Percentiles rank a stretch among this genome's conserved stretches.
phyloP scores from a whole-genome alignment of 1,139 yeast genomes.

The Nakaseomyces uthaithaninus region DNA sequence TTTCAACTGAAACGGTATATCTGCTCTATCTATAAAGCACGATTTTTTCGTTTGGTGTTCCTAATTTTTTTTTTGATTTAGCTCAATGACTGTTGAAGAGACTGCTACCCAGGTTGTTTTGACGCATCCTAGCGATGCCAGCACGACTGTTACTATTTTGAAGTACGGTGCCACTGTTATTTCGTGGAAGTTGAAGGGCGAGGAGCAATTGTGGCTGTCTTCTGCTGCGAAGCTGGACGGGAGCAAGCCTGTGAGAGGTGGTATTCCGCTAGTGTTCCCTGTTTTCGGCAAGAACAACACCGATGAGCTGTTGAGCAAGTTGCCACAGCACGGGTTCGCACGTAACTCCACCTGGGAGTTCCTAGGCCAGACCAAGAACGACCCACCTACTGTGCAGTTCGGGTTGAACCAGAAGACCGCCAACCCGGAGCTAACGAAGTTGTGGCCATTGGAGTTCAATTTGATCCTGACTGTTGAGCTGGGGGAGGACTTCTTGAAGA shows the following conservation, averaged over 20 bases:
- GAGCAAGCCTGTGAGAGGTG: slow-evolving; percentile 89
- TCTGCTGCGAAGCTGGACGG: slow-evolving; percentile 81
- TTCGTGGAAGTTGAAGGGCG: slow-evolving; percentile 68
- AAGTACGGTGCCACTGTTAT: slow-evolving; percentile 83
- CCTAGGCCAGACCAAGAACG: slow-evolving; percentile 62
- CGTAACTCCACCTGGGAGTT: slow-evolving; percentile 87
- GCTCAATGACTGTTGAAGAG: slow-evolving; percentile 52
- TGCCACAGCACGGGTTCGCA: slow-evolving; percentile 97
- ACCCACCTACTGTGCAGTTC: slow-evolving; percentile 71
- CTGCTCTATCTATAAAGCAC: too few species aligned
- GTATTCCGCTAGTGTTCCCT: slow-evolving; percentile 93
- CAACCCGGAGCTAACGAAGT: slow-evolving; percentile 42
- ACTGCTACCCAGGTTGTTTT: slow-evolving; percentile 55
- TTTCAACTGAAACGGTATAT: too few species aligned
- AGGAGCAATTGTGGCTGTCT: slow-evolving; percentile 68
- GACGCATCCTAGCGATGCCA: slow-evolving; percentile 45
- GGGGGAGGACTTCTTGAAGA: slow-evolving; percentile 45
- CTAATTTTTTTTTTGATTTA: too few species aligned
- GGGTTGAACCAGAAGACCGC: slow-evolving; percentile 83
- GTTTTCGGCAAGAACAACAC: slow-evolving; percentile 73
- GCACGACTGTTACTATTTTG: slow-evolving; percentile 55
- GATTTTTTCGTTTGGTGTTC: too few species aligned
- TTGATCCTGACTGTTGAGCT: slow-evolving; percentile 62
- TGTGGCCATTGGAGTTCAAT: slow-evolving; percentile 71
- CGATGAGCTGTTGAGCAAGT: slow-evolving; percentile 32